Conservation (phyloP, 2,329 filamentous ascomycete genomes). For the Penicillium carneum region DNA sequence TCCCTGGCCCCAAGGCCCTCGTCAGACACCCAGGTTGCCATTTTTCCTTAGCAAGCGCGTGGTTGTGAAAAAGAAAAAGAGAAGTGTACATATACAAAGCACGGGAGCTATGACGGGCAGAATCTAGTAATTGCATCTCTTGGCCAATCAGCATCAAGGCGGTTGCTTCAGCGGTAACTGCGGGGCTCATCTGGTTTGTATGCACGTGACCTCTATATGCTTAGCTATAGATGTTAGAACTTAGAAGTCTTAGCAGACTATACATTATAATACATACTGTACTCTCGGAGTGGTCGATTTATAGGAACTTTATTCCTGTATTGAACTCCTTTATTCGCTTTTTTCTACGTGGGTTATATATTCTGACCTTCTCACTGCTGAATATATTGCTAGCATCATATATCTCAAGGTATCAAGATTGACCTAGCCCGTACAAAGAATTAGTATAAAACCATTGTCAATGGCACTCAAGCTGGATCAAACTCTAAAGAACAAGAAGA, state of each 20-base stretch:
- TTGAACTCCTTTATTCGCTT: no score
- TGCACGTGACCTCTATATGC: background rate
- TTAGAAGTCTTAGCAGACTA: no score
- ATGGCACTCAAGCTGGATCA: background rate
- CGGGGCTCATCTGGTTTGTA: background rate
- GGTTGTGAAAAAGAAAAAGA: constrained; percentile 10
- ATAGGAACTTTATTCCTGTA: no score
- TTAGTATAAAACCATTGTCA: background rate
- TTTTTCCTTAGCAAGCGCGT: constrained; percentile 15
- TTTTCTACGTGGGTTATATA: no score
- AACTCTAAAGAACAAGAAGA: background rate
- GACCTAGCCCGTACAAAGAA: background rate
- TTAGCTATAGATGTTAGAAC: no score
- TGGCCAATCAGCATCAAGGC: constrained; percentile 4
- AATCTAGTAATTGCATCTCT: constrained; percentile 12
- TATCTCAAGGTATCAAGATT: background rate
- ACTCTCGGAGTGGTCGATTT: no score
- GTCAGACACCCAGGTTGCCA: constrained; percentile 23
- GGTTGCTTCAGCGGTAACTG: constrained; percentile 11
- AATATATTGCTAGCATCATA: no score
- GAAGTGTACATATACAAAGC: constrained; percentile 19
- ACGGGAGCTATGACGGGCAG: constrained; percentile 20
- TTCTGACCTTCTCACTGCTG: no score
- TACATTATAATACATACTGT: no score
- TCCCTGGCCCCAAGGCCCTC: constrained; percentile 20